phyloP scores from a whole-genome alignment of 2,329 filamentous ascomycete genomes.

The Tolypocladium inflatum region DNA sequence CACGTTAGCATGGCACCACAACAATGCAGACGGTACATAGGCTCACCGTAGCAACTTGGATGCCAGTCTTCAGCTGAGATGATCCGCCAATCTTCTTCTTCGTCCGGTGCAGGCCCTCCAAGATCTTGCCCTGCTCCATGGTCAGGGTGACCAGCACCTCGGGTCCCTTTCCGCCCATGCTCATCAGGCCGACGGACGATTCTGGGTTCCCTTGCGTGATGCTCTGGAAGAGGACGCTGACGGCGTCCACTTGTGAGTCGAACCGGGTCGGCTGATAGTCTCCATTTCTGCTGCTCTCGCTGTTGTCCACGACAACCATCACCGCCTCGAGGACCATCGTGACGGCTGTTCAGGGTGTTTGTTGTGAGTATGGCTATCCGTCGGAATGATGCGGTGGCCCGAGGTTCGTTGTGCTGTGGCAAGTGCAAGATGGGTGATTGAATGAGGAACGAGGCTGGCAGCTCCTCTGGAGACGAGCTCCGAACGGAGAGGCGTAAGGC shows the following conservation, averaged over 20 bases:
- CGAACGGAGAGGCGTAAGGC: constrained; percentile 28
- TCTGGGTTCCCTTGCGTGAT: constrained; percentile 95
- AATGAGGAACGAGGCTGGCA: constrained; percentile 3
- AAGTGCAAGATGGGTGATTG: background rate
- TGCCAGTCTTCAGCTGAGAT: constrained; percentile 81
- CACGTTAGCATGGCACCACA: constrained; percentile 10
- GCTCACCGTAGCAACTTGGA: constrained; percentile 87
- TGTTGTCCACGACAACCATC: constrained; percentile 99
- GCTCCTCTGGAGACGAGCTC: constrained; percentile 9
- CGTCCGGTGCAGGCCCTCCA: constrained; percentile 84
- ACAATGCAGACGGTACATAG: background rate
- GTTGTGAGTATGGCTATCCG: background rate
- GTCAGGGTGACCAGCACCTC: constrained; percentile 95
- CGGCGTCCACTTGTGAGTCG: constrained; percentile 91
- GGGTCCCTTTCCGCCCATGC: constrained; percentile 95
- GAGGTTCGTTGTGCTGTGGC: background rate
- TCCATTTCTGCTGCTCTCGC: constrained; percentile 95
- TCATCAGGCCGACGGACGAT: constrained; percentile 96
- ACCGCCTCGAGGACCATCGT: constrained; percentile 98
- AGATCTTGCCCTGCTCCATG: constrained; percentile 89
- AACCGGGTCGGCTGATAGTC: constrained; percentile 87
- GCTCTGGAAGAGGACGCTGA: constrained; percentile 89
- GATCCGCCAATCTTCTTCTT: constrained; percentile 84
- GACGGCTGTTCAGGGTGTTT: constrained; percentile 25
- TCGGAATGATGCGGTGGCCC: background rate